Percentiles rank a stretch among this genome's conserved stretches.
phyloP scores from a whole-genome alignment of 2,329 filamentous ascomycete species.

The Trichoderma asperellum region DNA sequence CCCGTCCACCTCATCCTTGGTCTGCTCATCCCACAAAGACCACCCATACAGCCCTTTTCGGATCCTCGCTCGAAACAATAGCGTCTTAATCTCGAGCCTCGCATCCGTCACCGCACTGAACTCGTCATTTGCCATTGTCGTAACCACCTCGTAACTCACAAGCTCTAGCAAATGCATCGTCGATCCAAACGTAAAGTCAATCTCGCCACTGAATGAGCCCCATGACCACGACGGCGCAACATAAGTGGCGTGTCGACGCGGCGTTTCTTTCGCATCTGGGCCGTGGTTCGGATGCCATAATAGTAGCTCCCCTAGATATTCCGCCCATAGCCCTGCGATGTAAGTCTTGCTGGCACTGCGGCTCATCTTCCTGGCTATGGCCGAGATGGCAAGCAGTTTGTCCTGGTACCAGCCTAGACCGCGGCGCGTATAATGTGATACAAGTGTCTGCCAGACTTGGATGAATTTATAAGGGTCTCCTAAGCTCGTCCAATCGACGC shows the following conservation, averaged over 20 bases:
- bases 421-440: conserved; percentile 16
- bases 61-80: background rate
- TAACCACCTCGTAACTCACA: background rate
- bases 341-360: background rate
- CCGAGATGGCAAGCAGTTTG: conserved; percentile 10
- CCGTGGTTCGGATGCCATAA: conserved; percentile 14
- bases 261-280: conserved; percentile 6
- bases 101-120: conserved; percentile 5
- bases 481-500: background rate
- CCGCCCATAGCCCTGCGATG: conserved; percentile 9
- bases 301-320: background rate
- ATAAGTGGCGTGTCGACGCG: background rate
- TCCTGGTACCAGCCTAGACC: conserved; percentile 21
- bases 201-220: conserved; percentile 9
- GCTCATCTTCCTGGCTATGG: conserved; percentile 19
- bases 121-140: background rate
- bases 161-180: background rate
- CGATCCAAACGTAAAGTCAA: conserved; percentile 11
- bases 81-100: conserved; percentile 5
- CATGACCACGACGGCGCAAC: conserved; percentile 23
- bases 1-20: background rate
- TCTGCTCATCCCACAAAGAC: conserved; percentile 13
- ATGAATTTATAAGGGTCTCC: background rate
- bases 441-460: conserved; percentile 17
- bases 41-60: background rate